Conservation (phyloP, 2,329 filamentous ascomycete genomes). For the Chaetothyriales sp. region DNA sequence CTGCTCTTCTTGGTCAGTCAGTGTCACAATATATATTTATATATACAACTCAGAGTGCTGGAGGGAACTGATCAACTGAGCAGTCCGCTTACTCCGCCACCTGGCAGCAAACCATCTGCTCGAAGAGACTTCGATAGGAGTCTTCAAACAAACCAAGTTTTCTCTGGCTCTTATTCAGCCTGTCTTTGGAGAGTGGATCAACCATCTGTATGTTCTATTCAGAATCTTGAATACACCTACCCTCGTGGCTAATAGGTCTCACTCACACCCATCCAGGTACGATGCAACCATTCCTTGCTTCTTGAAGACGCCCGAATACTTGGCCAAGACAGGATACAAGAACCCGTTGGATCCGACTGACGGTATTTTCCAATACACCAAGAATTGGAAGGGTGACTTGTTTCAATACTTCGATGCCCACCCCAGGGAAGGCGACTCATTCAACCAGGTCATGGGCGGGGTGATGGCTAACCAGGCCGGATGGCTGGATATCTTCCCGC, state of each 20-base stretch:
- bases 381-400: background rate
- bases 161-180: background rate
- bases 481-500: background rate
- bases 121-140: background rate
- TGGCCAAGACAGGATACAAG: slow-evolving; percentile 4
- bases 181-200: background rate
- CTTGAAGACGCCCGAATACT: slow-evolving; percentile 5
- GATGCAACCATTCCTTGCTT: background rate
- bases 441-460: background rate
- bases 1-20: background rate
- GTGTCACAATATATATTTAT: background rate
- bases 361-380: slow-evolving; percentile 6
- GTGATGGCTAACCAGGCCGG: background rate
- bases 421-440: background rate
- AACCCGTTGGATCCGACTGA: slow-evolving; percentile 6
- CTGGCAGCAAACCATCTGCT: background rate
- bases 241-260: background rate
- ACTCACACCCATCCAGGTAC: background rate
- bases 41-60: background rate
- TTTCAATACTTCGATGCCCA: background rate
- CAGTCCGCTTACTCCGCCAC: background rate
- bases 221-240: background rate
- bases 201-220: background rate
- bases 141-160: background rate
- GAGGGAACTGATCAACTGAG: background rate